phyloP scores from a whole-genome alignment of 1,284 basidiomycete genomes.

The Trametes polyzona region DNA sequence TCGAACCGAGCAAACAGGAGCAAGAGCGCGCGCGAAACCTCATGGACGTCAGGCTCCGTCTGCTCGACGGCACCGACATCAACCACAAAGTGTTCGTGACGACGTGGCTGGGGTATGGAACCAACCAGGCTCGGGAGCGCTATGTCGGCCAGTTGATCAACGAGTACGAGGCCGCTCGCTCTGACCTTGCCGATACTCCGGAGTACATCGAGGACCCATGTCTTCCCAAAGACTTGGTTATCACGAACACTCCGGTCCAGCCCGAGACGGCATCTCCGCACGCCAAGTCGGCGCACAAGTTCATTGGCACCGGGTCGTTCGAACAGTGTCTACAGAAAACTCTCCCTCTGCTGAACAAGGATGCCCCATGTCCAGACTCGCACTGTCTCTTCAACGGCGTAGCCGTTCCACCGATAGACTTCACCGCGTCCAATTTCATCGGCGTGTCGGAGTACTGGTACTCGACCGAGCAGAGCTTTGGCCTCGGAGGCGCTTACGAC shows the following conservation, averaged over 20 bases:
- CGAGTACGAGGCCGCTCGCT: constrained; percentile 50
- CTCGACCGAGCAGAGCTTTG: constrained; percentile 95
- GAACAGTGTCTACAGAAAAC: constrained; percentile 79
- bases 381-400: constrained; percentile 99
- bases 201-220: constrained; percentile 84
- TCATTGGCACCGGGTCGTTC: constrained; percentile 93
- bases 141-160: constrained; percentile 77
- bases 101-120: constrained; percentile 98
- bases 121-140: constrained; percentile 92
- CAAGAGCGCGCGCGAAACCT: constrained; percentile 62
- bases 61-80: constrained; percentile 87
- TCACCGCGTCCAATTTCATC: constrained; percentile 91
- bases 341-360: constrained; percentile 84
- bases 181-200: constrained; percentile 28
- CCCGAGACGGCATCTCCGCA: constrained; percentile 45
- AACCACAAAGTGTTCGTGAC: constrained; percentile 96
- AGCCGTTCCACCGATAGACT: constrained; percentile 91
- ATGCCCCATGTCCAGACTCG: constrained; percentile 78
- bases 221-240: constrained; percentile 76
- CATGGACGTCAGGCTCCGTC: constrained; percentile 80
- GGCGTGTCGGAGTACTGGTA: constrained; percentile 99
- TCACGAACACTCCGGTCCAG: constrained; percentile 57
- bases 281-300: constrained; percentile 54
- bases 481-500: constrained; percentile 93
- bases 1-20: constrained; percentile 74